These are phyloP conservation scores for Globisporangium solare DNA, from an alignment of 352 stramenopile species.

Conservation along the genomic window DNA sequence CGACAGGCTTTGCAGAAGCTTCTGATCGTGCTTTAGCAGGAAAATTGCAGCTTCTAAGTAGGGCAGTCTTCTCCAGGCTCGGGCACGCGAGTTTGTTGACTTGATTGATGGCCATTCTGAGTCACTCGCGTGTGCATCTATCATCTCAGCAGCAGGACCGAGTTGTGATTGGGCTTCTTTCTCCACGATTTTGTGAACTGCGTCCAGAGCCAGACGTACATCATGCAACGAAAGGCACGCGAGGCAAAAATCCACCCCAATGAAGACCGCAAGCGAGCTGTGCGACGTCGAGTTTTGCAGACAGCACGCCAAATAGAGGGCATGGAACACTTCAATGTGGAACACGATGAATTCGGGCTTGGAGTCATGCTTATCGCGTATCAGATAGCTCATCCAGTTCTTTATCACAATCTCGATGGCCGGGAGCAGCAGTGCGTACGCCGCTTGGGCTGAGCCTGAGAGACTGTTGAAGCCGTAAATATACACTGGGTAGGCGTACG, in stretches of 20 bases:
- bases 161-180: background rate
- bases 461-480: background rate
- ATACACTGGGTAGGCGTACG: background rate
- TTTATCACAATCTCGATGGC: background rate
- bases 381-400: background rate
- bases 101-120: no score
- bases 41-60: conserved; percentile 5
- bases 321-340: conserved; percentile 20
- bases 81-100: no score
- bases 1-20: background rate
- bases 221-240: background rate
- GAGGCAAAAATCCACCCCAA: background rate
- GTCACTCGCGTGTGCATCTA: background rate
- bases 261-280: background rate
- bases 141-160: background rate
- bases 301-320: conserved; percentile 2
- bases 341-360: conserved; percentile 5
- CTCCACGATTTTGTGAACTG: background rate
- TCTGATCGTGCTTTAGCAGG: background rate
- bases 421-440: background rate
- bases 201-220: background rate
- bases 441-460: background rate
- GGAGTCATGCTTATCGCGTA: background rate
- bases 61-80: background rate
- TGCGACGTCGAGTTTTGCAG: conserved; percentile 5